A percentile compares a stretch with the other conserved stretches of the same genome.
Evolutionary conservation across 2,329 filamentous ascomycete species (phyloP).

Genomic region (Trichoderma pleuroti): DNA sequence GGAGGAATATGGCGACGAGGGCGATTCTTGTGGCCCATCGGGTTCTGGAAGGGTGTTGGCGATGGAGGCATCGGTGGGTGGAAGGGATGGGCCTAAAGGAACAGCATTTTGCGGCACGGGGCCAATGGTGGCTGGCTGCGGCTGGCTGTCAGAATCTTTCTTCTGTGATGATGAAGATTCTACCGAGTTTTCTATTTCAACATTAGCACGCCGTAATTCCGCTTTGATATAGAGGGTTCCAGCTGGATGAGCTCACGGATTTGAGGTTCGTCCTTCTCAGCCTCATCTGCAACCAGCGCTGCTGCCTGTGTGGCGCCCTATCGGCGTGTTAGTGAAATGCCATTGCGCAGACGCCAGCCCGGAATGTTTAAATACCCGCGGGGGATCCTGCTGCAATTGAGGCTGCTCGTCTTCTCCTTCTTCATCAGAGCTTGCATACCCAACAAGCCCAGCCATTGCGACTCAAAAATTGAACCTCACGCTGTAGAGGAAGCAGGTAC

Average conservation of each 20-base stretch:
- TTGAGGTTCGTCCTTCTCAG: not conserved
- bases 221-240: not conserved
- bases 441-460: conserved; percentile 45
- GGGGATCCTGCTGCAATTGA: not conserved
- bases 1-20: conserved; percentile 61
- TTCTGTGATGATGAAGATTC: not conserved
- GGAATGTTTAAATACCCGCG: not conserved
- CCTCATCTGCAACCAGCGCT: not conserved
- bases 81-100: conserved; percentile 40
- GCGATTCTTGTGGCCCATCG: conserved; percentile 27
- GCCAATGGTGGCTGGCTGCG: conserved; percentile 24
- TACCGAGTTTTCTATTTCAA: not conserved
- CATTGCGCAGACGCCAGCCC: not conserved
- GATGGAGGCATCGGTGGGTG: conserved; percentile 28
- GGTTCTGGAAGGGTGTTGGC: conserved; percentile 21
- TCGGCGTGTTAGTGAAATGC: conserved; percentile 5
- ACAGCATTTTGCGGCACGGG: conserved; percentile 32
- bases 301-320: conserved; percentile 10
- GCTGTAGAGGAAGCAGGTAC: not conserved
- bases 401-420: conserved; percentile 37
- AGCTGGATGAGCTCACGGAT: not conserved
- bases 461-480: not conserved
- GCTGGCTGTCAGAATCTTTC: not conserved
- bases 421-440: conserved; percentile 51
- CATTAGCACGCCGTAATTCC: not conserved